Percentiles rank a stretch among this genome's conserved stretches.
These are phyloP conservation scores for Ganoderma leucocontextum DNA, from an alignment of 1,284 basidiomycete genomes.

Conservation along the genomic window DNA sequence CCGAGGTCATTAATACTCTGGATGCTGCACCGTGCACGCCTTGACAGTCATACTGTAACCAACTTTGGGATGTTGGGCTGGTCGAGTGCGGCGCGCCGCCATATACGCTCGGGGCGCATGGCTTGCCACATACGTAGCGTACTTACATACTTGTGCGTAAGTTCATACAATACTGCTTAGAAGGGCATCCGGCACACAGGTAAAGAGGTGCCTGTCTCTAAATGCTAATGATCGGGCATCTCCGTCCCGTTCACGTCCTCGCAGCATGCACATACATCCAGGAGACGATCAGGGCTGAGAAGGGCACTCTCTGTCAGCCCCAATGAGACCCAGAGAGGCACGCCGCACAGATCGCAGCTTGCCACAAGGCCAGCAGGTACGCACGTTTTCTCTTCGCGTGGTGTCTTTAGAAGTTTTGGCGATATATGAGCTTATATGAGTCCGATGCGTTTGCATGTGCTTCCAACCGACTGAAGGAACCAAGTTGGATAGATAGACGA, in stretches of 20 bases:
- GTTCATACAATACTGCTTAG: background rate
- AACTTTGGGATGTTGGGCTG: background rate
- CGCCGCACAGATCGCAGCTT: slow-evolving; percentile 1
- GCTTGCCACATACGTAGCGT: background rate
- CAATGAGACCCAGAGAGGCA: background rate
- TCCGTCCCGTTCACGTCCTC: background rate
- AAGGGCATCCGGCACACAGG: background rate
- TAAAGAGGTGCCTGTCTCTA: slow-evolving; percentile 1
- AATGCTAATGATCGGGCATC: slow-evolving; percentile 7
- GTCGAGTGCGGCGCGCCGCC: background rate
- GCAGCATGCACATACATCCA: background rate
- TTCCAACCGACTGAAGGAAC: background rate
- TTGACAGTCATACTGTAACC: background rate
- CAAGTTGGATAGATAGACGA: background rate
- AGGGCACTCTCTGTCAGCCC: background rate
- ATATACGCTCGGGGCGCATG: background rate
- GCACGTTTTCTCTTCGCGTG: background rate
- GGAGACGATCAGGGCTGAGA: slow-evolving; percentile 7
- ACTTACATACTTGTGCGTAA: background rate
- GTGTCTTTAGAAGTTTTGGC: background rate
- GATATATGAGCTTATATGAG: background rate
- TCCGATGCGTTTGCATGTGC: background rate
- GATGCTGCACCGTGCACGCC: background rate
- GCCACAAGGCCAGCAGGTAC: background rate
- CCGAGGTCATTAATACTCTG: background rate